Percentiles rank a stretch among this genome's conserved stretches.
phyloP scores from a whole-genome alignment of 306 rosid genomes.

The Vachellia pachyceras region DNA sequence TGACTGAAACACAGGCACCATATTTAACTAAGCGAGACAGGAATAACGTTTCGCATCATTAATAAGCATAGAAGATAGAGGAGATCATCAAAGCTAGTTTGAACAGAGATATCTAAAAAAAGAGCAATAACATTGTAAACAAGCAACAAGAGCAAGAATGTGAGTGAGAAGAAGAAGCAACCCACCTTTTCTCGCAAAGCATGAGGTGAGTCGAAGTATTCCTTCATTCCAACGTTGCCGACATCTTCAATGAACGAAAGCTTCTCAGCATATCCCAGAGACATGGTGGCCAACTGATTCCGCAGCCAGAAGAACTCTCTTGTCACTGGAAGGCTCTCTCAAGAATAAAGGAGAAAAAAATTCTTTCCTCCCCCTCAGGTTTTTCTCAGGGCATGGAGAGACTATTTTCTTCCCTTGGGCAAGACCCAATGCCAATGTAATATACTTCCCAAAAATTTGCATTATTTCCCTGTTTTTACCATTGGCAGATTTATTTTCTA shows the following conservation, averaged over 20 bases:
- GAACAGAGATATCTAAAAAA: constrained; percentile 30
- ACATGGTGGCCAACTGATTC: constrained; percentile 28
- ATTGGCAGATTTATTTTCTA: too few relatives aligned
- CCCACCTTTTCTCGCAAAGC: constrained; percentile 78
- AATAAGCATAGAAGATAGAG: constrained; percentile 23
- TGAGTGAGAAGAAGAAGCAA: constrained; percentile 30
- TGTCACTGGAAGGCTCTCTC: constrained; percentile 16
- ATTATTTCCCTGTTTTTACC: not conserved
- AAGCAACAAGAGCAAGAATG: constrained; percentile 9
- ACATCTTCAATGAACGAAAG: constrained; percentile 97
- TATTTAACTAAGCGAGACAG: constrained; percentile 36
- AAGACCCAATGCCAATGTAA: constrained; percentile 24
- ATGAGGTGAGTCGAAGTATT: constrained; percentile 76
- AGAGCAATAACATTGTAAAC: constrained; percentile 16
- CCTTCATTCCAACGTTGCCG: constrained; percentile 94
- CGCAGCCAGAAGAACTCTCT: constrained; percentile 13
- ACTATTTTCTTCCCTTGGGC: not conserved
- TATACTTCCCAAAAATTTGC: not conserved
- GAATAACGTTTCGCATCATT: constrained; percentile 29
- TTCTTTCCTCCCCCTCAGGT: constrained; percentile 22
- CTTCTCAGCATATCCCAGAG: constrained; percentile 92
- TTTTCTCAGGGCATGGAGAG: not conserved
- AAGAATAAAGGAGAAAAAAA: not conserved
- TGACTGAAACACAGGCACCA: constrained; percentile 28
- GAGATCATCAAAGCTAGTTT: constrained; percentile 42